Conservation (phyloP, 768 basidiomycete species). For the Pleurotus sapidus region DNA sequence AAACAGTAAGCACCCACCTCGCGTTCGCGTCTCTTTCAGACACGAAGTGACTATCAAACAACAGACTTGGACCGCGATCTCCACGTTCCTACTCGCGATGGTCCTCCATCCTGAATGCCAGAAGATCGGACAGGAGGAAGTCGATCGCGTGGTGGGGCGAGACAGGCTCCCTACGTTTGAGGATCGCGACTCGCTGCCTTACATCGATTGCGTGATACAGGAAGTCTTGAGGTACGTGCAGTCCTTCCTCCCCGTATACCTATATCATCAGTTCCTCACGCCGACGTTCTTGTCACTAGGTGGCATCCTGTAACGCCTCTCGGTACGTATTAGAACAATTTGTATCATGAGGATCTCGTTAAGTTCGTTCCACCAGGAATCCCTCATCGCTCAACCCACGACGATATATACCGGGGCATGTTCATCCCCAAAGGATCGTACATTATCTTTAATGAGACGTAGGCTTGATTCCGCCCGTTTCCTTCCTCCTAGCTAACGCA, state of each 20-base stretch:
- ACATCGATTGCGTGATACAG: constrained; percentile 22
- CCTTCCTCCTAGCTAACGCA: not conserved
- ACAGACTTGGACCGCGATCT: constrained; percentile 11
- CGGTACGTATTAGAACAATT: constrained; percentile 20
- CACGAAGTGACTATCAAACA: not conserved
- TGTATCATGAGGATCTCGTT: constrained; percentile 22
- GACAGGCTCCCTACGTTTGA: constrained; percentile 23
- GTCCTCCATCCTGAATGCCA: constrained; percentile 22
- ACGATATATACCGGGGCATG: constrained; percentile 14
- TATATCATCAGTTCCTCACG: not conserved
- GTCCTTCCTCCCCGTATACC: not conserved
- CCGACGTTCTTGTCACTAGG: constrained; percentile 1
- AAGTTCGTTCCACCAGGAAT: constrained; percentile 14
- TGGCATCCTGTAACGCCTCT: constrained; percentile 17
- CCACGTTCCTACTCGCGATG: constrained; percentile 26
- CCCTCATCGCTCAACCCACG: constrained; percentile 14
- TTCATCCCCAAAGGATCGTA: constrained; percentile 14
- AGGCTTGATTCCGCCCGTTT: too few species aligned
- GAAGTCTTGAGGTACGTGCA: constrained; percentile 13
- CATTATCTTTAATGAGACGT: constrained; percentile 19
- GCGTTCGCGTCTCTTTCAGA: not conserved
- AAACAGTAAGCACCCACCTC: constrained; percentile 20
- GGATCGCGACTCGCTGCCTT: constrained; percentile 21
- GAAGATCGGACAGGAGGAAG: constrained; percentile 24
- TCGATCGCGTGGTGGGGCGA: constrained; percentile 21